A percentile compares a stretch with the other conserved stretches of the same genome.
phyloP scores from a whole-genome alignment of 225 moss, liverwort and hornwort genomes.

The Bryum argenteum region DNA sequence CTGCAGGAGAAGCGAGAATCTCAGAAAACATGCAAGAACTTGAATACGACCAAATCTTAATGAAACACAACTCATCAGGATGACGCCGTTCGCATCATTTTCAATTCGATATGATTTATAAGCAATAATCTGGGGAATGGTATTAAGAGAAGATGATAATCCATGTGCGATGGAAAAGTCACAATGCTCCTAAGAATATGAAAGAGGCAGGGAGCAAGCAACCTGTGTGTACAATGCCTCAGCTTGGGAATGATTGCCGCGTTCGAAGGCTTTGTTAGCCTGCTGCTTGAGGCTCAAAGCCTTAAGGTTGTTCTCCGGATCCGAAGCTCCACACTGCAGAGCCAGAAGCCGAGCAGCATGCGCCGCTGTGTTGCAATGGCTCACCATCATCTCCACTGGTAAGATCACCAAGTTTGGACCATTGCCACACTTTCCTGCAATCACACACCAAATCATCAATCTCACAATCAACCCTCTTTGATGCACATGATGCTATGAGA shows the following conservation, averaged over 20 bases:
- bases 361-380: constrained; percentile 75
- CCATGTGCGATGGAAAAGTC: background rate
- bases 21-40: background rate
- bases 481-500: too few relatives aligned
- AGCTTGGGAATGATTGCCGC: constrained; percentile 48
- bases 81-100: too few relatives aligned
- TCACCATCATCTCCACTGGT: constrained; percentile 68
- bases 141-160: too few relatives aligned
- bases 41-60: too few relatives aligned
- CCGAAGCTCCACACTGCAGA: constrained; percentile 62
- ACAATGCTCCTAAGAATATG: background rate
- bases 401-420: constrained; percentile 77
- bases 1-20: constrained; percentile 5
- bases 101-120: too few relatives aligned
- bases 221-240: constrained; percentile 63
- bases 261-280: constrained; percentile 67
- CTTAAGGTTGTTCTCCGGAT: constrained; percentile 65
- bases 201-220: background rate
- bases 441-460: background rate
- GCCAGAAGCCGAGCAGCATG: constrained; percentile 77
- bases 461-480: too few relatives aligned
- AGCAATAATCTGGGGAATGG: too few relatives aligned
- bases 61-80: too few relatives aligned
- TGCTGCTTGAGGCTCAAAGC: constrained; percentile 69
- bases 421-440: constrained; percentile 67